Evolutionary conservation across 805 yeast species (phyloP).

Genomic region (Ogataea dorogensis): DNA sequence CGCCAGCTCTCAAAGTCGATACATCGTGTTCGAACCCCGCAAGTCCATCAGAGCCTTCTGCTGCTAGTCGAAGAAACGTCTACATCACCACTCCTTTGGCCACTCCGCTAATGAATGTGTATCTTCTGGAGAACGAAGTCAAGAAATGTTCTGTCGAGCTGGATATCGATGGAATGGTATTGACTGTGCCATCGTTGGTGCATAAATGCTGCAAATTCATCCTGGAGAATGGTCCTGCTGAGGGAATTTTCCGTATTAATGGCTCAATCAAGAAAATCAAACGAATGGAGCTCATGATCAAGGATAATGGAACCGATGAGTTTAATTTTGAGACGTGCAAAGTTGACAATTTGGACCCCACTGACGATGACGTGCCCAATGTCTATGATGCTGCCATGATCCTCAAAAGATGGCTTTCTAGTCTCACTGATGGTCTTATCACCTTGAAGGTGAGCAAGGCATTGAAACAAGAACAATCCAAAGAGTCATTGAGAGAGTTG

Average conservation of each 20-base stretch:
- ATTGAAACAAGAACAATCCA: conserved; percentile 17
- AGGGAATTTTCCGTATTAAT: conserved; percentile 39
- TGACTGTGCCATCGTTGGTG: conserved; percentile 32
- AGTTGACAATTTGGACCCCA: conserved; percentile 16
- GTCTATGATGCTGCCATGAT: conserved; percentile 38
- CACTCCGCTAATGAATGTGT: conserved; percentile 13
- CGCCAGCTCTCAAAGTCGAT: conserved; percentile 15
- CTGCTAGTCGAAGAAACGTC: conserved; percentile 9
- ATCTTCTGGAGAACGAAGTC: conserved; percentile 23
- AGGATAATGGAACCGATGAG: conserved; percentile 21
- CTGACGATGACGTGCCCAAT: conserved; percentile 21
- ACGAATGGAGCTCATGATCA: conserved; percentile 28
- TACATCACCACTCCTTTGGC: conserved; percentile 14
- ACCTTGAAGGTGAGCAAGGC: conserved; percentile 23
- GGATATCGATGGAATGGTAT: conserved; percentile 12
- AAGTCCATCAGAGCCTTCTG: conserved; percentile 1
- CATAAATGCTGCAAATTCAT: conserved; percentile 34
- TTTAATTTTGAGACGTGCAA: conserved; percentile 19
- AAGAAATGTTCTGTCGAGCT: conserved; percentile 18
- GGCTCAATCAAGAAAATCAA: conserved; percentile 36
- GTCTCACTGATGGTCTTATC: conserved; percentile 32
- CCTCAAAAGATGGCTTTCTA: conserved; percentile 36
- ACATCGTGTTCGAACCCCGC: conserved; percentile 5
- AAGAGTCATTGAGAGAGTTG: conserved; percentile 16
- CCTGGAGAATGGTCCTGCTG: conserved; percentile 23